Base-by-base conservation (phyloP, 768 basidiomycete genomes). In the Sutorius australiensis region DNA sequence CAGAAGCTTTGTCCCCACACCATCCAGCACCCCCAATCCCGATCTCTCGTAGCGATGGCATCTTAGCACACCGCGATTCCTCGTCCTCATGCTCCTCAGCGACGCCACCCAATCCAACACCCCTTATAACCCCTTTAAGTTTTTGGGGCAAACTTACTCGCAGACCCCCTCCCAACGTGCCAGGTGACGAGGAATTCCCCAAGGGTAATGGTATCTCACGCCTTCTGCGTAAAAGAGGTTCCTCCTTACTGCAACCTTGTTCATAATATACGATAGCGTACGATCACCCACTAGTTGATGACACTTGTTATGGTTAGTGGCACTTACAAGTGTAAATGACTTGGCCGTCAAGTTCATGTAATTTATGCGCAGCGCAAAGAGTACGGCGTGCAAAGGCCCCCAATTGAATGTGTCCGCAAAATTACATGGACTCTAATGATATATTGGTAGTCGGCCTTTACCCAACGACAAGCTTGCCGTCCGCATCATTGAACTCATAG, bases 401-500 rank as follows among this genome's bases (percentile, higher is more conserved):
- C 67, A 65, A 58, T 65, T 62, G 54, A 43, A 38, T 60, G 51
- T 46, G 51, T 54, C 54, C 46, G 40, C 42, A 58, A 58, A 46
- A 61, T 55, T 55, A 63, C 68, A 59, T 24, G 47, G 16, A 41
- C 44, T 54, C 56, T 57, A 60, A 44, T 47, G 45, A 48, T 56
- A 58, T 43, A 39, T 19, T 40, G 19, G 45, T 24, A 24, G 13
- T 41, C 14, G 17, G 33, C 33, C 9, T 53, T 53, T 78, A 97
- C 78, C 94, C 94, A 68, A 97, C 81, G 67, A 92, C 65, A 57
- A 97, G 75, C 75, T 95, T 95, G 64, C 80, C 83, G 56, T 94
- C 92, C 40, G 74, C 88, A 32, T 95, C 93, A 64, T 84, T 87
- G 80, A 97, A 86, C 60, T 87, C 85, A 70, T 97, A 86, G 49